phyloP scores from a whole-genome alignment of 495 filamentous ascomycete species.

The Tetracladium setigerum region DNA sequence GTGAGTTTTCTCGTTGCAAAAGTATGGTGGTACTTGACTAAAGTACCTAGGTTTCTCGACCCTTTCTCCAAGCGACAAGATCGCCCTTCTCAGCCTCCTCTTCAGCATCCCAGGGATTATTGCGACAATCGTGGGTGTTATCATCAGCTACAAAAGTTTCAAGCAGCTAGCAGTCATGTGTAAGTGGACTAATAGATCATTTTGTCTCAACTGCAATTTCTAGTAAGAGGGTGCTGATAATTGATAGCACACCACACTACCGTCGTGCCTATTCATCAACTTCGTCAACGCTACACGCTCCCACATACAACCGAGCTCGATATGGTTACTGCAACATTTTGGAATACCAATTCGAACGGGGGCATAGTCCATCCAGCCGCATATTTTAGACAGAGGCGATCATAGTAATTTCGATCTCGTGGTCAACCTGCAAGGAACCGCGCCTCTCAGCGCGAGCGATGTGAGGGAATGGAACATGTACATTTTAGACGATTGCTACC shows the following conservation, averaged over 20 bases:
- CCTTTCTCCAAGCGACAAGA: constrained; percentile 8
- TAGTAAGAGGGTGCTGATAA: neutral
- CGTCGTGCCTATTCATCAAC: constrained; percentile 3
- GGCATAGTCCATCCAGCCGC: neutral
- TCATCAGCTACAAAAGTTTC: constrained; percentile 9
- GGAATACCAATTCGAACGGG: neutral
- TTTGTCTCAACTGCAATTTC: neutral
- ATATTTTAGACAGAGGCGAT: neutral
- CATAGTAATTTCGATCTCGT: neutral
- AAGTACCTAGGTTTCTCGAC: neutral
- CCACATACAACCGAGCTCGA: constrained; percentile 1
- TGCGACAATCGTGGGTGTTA: constrained; percentile 3
- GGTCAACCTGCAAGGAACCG: neutral
- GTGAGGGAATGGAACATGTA: no score
- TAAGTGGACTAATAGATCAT: constrained; percentile 1
- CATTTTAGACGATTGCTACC: no score
- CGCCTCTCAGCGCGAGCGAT: no score
- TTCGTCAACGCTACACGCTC: neutral
- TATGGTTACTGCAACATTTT: neutral
- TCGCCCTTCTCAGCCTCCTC: constrained; percentile 5
- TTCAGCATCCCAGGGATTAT: constrained; percentile 7
- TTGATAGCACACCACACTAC: neutral
- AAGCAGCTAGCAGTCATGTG: constrained; percentile 4
- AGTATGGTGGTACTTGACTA: no score
- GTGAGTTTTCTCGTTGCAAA: no score